Base-by-base conservation (phyloP, 495 filamentous ascomycete genomes). In the Aspergillus bertholletiae region DNA sequence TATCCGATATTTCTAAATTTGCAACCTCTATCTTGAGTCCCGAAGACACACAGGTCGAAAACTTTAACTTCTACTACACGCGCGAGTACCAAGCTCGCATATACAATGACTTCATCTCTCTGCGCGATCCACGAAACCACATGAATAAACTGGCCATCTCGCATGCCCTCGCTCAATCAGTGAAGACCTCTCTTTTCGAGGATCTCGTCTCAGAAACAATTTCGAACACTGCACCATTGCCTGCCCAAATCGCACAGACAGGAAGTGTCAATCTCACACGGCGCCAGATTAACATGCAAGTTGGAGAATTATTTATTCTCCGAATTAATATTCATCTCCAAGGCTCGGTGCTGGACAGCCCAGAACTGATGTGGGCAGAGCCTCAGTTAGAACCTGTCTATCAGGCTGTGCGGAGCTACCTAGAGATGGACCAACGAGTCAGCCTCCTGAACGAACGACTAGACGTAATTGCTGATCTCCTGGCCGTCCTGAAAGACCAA, bases 21-120 rank as follows among this genome's bases (percentile, higher is more conserved):
- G 95, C 96, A 64, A 78, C 79, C 21, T 93, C 96, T 59, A 97
- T 96, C 65, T 76, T 98, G 46, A 83, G 82, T 13, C 83, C 84
- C 2, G 92, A 94, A 66, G 90, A 96, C 57, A 83, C 96, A 15
- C 92, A 98, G 72, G 88, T 92, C 28, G 94, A 98, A 66, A 90
- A 92, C 61, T 98, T 98, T 78, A 98, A 97, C 69, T 98, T 97
- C 68, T 98, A 98, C 74, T 97, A 97, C 73, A 96, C 94, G 1
- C 82, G 87, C 50, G 92, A 96, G 60, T 98, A 98, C 67, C 94
- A 98, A 64, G 90, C 95, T 11, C 83, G 95, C 34, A 98, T 98
- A 65, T 98, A 98, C 78, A 98, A 98, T 66, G 94, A 98, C 64
- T 98, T 98, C 62, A 98, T 98, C 70, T 92, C 88, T 0, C 71